Percentiles rank a stretch among this genome's conserved stretches.
phyloP scores from a whole-genome alignment of 805 yeast species.

The Candida glaebosa region DNA sequence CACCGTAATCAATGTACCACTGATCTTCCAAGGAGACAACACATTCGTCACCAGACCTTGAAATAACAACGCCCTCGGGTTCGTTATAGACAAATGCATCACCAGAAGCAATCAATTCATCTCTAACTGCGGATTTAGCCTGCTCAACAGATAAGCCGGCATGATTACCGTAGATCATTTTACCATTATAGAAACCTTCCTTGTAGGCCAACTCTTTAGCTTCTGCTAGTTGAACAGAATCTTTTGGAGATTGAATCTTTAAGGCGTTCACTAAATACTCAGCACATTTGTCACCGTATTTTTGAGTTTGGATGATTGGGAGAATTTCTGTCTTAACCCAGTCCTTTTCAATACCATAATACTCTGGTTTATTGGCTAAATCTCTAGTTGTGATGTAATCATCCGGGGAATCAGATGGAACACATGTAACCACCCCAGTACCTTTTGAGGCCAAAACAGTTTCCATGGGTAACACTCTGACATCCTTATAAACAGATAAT shows the following conservation, averaged over 20 bases:
- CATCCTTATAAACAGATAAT: constrained; percentile 59
- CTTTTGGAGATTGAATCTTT: constrained; percentile 95
- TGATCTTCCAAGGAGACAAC: constrained; percentile 96
- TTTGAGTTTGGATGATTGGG: constrained; percentile 73
- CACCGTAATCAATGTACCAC: constrained; percentile 98
- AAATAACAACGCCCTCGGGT: constrained; percentile 86
- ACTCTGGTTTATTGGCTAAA: constrained; percentile 84
- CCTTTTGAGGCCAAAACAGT: constrained; percentile 93
- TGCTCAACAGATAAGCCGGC: constrained; percentile 85
- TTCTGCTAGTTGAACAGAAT: constrained; percentile 74
- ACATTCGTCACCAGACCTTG: constrained; percentile 96
- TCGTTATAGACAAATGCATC: constrained; percentile 89
- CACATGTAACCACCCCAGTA: constrained; percentile 98
- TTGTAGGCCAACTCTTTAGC: constrained; percentile 96
- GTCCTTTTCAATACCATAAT: constrained; percentile 75
- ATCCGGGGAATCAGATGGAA: constrained; percentile 98
- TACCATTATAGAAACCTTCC: constrained; percentile 94
- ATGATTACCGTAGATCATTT: constrained; percentile 74
- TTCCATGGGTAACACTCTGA: constrained; percentile 95
- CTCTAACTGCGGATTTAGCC: constrained; percentile 85
- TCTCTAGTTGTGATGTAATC: constrained; percentile 87
- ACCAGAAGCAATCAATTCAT: constrained; percentile 72
- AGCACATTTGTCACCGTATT: constrained; percentile 87
- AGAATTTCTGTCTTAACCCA: constrained; percentile 80
- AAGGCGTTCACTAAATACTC: constrained; percentile 76